phyloP scores from a whole-genome alignment of 1,284 basidiomycete species.

The Ganoderma meredithae region DNA sequence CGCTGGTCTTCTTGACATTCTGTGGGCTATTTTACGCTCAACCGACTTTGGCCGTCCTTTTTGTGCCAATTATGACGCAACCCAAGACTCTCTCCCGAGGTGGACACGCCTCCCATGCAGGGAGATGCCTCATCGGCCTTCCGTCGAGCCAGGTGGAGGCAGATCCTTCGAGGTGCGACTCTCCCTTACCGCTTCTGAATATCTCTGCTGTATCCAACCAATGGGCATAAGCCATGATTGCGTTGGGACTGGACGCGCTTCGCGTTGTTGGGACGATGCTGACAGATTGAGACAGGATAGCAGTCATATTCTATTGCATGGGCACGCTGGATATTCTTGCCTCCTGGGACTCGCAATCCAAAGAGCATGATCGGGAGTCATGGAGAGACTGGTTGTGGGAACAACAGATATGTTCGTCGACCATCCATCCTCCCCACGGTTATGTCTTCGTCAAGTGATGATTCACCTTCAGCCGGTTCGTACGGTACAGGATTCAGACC shows the following conservation, averaged over 20 bases:
- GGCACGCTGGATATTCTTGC: conserved; percentile 80
- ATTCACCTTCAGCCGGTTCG: conserved; percentile 49
- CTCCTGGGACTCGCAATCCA: conserved; percentile 56
- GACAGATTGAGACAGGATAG: conserved; percentile 58
- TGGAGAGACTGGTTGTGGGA: conserved; percentile 91
- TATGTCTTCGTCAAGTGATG: conserved; percentile 7
- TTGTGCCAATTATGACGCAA: not conserved
- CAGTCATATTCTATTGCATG: conserved; percentile 86
- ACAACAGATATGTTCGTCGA: conserved; percentile 69
- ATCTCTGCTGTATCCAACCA: not conserved
- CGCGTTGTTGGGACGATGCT: not conserved
- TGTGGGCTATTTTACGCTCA: not conserved
- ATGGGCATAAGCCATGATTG: not conserved
- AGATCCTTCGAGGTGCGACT: conserved; percentile 39
- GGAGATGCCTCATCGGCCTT: conserved; percentile 39
- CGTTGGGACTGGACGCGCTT: not conserved
- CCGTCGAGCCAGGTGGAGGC: conserved; percentile 38
- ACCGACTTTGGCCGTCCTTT: not conserved
- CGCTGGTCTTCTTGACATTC: not conserved
- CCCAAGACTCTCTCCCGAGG: conserved; percentile 19
- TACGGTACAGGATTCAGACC: conserved; percentile 81
- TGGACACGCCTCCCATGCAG: conserved; percentile 37
- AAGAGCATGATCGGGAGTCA: conserved; percentile 56
- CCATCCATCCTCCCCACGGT: not conserved
- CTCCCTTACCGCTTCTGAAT: not conserved